A percentile compares a stretch with the other conserved stretches of the same genome.
Conservation (phyloP, 2,329 filamentous ascomycete species). For the Lasiodiplodia theobromae region DNA sequence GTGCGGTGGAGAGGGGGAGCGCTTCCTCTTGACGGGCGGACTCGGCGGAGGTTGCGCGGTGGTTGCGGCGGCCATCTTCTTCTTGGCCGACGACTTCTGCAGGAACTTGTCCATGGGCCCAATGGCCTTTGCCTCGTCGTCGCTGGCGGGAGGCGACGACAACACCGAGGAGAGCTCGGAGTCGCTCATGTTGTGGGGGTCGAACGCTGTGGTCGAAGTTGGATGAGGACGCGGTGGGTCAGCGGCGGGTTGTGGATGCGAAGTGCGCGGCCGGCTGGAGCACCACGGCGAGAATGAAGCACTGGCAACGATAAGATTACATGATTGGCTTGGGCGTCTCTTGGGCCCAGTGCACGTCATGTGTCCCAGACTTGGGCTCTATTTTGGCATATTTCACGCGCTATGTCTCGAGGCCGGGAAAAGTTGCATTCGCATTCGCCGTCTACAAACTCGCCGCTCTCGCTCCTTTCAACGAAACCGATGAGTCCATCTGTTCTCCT, state of each 20-base stretch:
- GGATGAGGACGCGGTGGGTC: slow-evolving; percentile 22
- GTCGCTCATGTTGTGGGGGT: slow-evolving; percentile 57
- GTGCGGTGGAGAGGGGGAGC: slow-evolving; percentile 86
- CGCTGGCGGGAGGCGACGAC: slow-evolving; percentile 65
- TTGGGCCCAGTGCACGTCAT: slow-evolving; percentile 12
- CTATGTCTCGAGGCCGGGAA: background rate
- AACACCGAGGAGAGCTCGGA: slow-evolving; percentile 63
- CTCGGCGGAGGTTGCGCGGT: slow-evolving; percentile 51
- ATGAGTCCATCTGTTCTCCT: background rate
- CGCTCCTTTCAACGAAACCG: too few relatives aligned
- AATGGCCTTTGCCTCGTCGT: slow-evolving; percentile 59
- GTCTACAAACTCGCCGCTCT: background rate
- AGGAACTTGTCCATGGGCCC: slow-evolving; percentile 36
- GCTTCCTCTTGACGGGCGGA: slow-evolving; percentile 68
- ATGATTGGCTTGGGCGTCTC: slow-evolving; percentile 29
- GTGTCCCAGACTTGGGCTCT: slow-evolving; percentile 17
- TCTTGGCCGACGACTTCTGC: slow-evolving; percentile 40
- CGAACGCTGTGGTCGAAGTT: background rate
- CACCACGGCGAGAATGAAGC: slow-evolving; percentile 29
- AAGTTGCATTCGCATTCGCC: slow-evolving; percentile 5
- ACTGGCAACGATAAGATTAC: slow-evolving; percentile 30
- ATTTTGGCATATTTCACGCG: background rate
- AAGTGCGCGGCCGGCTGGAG: slow-evolving; percentile 28
- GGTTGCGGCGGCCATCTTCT: slow-evolving; percentile 43
- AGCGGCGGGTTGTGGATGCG: slow-evolving; percentile 25